phyloP scores from a whole-genome alignment of 2,329 filamentous ascomycete species.

The Calonectria montana region DNA sequence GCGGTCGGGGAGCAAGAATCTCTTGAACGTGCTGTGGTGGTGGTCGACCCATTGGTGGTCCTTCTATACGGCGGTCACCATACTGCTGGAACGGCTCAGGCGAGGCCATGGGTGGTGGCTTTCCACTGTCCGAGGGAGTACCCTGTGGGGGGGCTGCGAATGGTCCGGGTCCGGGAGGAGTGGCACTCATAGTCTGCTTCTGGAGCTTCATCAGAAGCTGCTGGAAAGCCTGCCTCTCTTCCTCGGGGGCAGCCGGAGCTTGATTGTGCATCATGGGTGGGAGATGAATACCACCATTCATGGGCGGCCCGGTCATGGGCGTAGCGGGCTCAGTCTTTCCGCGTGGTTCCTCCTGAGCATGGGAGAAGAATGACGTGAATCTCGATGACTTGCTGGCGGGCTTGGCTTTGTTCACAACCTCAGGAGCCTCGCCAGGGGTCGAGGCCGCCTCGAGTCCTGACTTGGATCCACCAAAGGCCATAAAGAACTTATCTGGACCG shows the following conservation, averaged over 20 bases:
- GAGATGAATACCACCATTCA: constrained; percentile 25
- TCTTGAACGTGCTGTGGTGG: constrained; percentile 61
- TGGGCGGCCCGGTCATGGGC: constrained; percentile 49
- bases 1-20: constrained; percentile 62
- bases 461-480: constrained; percentile 60
- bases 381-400: constrained; percentile 76
- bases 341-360: constrained; percentile 62
- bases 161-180: constrained; percentile 57
- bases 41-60: constrained; percentile 50
- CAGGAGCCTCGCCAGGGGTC: constrained; percentile 61
- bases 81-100: constrained; percentile 62
- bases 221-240: constrained; percentile 88
- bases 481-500: constrained; percentile 83
- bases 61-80: constrained; percentile 56
- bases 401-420: constrained; percentile 64
- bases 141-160: constrained; percentile 55
- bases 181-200: constrained; percentile 60
- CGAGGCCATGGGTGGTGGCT: constrained; percentile 56
- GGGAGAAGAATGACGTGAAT: constrained; percentile 83
- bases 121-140: constrained; percentile 40
- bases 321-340: constrained; percentile 62
- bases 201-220: constrained; percentile 86
- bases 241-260: constrained; percentile 63
- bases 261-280: constrained; percentile 38
- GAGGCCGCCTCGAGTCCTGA: constrained; percentile 57